Evolutionary conservation across 768 basidiomycete species (phyloP), one percentile per base, ranked within the genome.

Genomic region (Psilocybe cyanescens): DNA sequence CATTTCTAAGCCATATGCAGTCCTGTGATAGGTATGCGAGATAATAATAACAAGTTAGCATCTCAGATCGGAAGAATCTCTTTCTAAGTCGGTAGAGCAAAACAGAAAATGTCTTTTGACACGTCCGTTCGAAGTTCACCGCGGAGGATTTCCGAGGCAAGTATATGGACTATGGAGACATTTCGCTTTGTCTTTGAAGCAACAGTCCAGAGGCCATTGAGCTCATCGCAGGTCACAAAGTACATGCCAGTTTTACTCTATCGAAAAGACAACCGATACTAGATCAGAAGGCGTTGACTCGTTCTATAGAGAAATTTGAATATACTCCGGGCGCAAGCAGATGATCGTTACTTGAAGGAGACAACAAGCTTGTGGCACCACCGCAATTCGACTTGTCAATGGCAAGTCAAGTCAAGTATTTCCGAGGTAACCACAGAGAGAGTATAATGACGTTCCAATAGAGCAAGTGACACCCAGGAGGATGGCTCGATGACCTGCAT

Each of bases 401-500:
- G 16, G 51, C n/a, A 53, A 53, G 33, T 12, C 31, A 35, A 33
- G 51, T 33, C 33, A 33, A 28, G 33, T 14, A 7, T 53, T 33
- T 35, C 51, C 47, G 47, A 49, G 47, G 47, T 49, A 30, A 37
- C 16, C 33, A 17, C 51, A 30, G 33, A 35, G 17, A 14, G 19
- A 16, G 47, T 24, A 49, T 49, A 8, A 49, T 24, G n/a, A 28
- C 4, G 30, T 37, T 37, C 33, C 2, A 17, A 30, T 8, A 51
- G 49, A 3, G 53, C 12, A 50, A 24, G 19, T 54, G 6, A 17
- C 8, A 9, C 33, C 53, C 39, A 41, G 31, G 3, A 28, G 11
- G 39, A 31, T 37, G 53, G 53, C 39, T 54, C 53, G 16, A 29
- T 54, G 53, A 35, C 53, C 31, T 54, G 35, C 37, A 37, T 54